Evolutionary conservation across 352 stramenopile genomes (phyloP).

Genomic region (Saprolegnia parasitica): DNA sequence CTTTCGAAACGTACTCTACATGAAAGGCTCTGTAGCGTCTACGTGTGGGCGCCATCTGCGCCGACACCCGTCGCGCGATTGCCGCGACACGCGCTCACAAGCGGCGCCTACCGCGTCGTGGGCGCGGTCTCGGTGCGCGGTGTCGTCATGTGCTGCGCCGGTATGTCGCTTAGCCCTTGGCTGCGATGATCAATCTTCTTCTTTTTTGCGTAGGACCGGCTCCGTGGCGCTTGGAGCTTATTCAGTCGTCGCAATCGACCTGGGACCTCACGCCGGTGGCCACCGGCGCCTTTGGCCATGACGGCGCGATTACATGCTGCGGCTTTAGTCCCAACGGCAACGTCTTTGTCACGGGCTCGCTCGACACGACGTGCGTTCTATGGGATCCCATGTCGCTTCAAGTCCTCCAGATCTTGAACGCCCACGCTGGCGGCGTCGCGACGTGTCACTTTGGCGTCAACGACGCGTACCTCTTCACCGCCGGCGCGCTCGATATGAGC

Average conservation of each 20-base stretch:
- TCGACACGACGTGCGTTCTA: conserved; percentile 12
- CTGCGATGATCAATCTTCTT: too few species aligned
- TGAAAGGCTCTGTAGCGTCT: not conserved
- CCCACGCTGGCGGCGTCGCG: conserved; percentile 6
- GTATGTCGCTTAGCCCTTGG: not conserved
- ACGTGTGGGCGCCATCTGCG: not conserved
- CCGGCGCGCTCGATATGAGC: not conserved
- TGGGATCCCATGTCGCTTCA: not conserved
- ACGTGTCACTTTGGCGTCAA: not conserved
- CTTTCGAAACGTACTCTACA: not conserved
- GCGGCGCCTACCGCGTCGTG: not conserved
- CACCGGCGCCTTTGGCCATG: conserved; percentile 14
- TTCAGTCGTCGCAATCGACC: too few species aligned
- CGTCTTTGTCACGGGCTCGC: conserved; percentile 12
- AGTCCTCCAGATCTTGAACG: not conserved
- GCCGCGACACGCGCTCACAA: not conserved
- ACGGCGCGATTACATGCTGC: conserved; percentile 13
- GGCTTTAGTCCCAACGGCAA: conserved; percentile 1
- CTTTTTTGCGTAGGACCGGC: too few species aligned
- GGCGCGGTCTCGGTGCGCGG: not conserved
- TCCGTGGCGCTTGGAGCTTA: too few species aligned
- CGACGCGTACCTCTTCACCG: not conserved
- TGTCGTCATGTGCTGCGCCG: not conserved
- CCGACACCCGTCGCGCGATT: not conserved
- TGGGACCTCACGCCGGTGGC: too few species aligned